Conservation (phyloP, 2,329 filamentous ascomycete genomes). For the Exophiala aquamarina region DNA sequence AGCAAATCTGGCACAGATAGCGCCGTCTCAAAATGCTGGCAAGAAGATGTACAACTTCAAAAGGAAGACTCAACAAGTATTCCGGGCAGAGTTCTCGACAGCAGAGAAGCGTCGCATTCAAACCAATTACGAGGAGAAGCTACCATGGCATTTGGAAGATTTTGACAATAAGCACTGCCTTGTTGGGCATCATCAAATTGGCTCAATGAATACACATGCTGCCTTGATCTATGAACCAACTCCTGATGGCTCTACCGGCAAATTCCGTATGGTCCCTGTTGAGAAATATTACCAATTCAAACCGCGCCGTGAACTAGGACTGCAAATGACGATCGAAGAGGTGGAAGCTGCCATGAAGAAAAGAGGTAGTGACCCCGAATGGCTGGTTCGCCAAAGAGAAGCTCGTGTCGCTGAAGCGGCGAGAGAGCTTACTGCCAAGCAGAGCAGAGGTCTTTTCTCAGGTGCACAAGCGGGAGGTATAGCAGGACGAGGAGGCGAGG, state of each 20-base stretch:
- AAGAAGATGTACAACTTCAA: constrained; percentile 65
- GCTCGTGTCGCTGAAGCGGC: constrained; percentile 56
- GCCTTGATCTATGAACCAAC: constrained; percentile 68
- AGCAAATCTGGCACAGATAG: constrained; percentile 87
- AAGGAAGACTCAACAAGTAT: constrained; percentile 85
- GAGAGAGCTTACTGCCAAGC: constrained; percentile 55
- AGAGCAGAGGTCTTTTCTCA: constrained; percentile 46
- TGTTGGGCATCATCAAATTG: constrained; percentile 87
- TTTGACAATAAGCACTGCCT: constrained; percentile 93
- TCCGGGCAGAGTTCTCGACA: constrained; percentile 67
- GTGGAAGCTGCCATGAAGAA: constrained; percentile 81
- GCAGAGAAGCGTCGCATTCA: constrained; percentile 67
- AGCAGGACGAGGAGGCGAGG: constrained; percentile 42
- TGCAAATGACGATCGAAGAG: constrained; percentile 76
- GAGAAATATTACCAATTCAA: constrained; percentile 95
- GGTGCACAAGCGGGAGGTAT: constrained; percentile 28
- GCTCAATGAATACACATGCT: constrained; percentile 76
- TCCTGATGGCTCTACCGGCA: constrained; percentile 65
- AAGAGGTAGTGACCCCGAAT: constrained; percentile 73
- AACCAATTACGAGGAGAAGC: constrained; percentile 84
- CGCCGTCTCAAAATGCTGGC: constrained; percentile 69
- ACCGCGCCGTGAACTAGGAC: constrained; percentile 75
- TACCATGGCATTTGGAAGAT: constrained; percentile 96
- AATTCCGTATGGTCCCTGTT: constrained; percentile 69
- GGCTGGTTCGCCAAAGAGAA: constrained; percentile 68